Evolutionary conservation across 139 green algal genomes (phyloP), one percentile per base, ranked within the genome.

Genomic region (Astrephomene gubernaculifera): DNA sequence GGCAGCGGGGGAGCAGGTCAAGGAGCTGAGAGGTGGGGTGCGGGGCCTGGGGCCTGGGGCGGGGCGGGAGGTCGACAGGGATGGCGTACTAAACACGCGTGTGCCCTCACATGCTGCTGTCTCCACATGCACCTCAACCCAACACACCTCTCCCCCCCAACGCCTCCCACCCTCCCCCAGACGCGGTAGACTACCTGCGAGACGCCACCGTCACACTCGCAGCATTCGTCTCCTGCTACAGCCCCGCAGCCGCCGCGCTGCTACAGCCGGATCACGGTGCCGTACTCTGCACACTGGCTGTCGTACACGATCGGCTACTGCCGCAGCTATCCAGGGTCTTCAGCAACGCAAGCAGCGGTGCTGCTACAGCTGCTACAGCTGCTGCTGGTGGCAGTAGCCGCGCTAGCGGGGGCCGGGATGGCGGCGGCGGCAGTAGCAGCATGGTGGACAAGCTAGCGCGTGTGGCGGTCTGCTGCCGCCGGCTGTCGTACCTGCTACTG

Each of bases 201-300:
- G 95, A 98, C 73, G 87, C 89, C 0, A 89, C 78, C 53, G 36
- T 92, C 24, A 97, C 92, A 0, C 78, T 98, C 9, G 79, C 73
- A 36, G 87, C 88, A 19, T 88, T 98, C 33, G 35, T 95, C 43
- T 41, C 74, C 19, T 91, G 87, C 27, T 88, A 87, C 54, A 90
- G 90, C 0, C 68, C 87, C 17, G 87, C 88, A 19, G 87, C 82
- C 25, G 61, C 35, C 10, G 12, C 67, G 33, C 68, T 90, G 36
- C 63, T 87, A 33, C 61, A 80, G 41, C 67, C 83, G 2, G 49
- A 70, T 35, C 65, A 85, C 8, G 90, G 84, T 24, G 38, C 29
- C 19, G 57, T 94, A 57, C 68, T 94, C 33, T 52, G 29, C 0
- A 45, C 67, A 0, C 45, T 93, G 71, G 82, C 87, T 21, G n/a